Conservation (phyloP, 805 yeast species). For the Ascoidea rubescens region DNA sequence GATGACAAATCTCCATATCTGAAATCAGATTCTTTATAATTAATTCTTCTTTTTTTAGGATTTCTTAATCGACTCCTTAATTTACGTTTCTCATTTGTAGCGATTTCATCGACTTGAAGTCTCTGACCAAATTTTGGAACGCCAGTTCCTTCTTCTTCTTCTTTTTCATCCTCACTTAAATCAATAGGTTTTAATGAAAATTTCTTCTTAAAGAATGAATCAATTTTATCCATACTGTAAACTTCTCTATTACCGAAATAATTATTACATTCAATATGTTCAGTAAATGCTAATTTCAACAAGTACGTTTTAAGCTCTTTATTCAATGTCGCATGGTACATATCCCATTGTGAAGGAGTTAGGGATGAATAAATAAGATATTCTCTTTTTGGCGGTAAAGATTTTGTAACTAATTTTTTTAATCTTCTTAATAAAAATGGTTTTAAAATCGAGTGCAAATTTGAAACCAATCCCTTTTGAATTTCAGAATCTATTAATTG, state of each 20-base stretch:
- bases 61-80: neutral
- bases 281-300: constrained; percentile 32
- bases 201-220: constrained; percentile 27
- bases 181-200: constrained; percentile 18
- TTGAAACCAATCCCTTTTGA: constrained; percentile 50
- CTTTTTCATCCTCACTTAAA: constrained; percentile 12
- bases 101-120: neutral
- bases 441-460: constrained; percentile 73
- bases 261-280: constrained; percentile 31
- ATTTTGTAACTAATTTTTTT: constrained; percentile 51
- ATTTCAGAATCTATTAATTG: constrained; percentile 42
- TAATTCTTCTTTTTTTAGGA: constrained; percentile 1
- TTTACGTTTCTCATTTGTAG: constrained; percentile 2
- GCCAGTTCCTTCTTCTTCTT: constrained; percentile 3
- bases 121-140: neutral
- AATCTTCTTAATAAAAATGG: constrained; percentile 80
- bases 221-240: constrained; percentile 18
- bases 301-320: constrained; percentile 30
- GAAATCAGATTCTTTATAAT: constrained; percentile 4
- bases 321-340: constrained; percentile 40
- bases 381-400: constrained; percentile 82
- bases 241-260: constrained; percentile 11
- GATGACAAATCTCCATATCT: constrained; percentile 7
- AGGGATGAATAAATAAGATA: constrained; percentile 66
- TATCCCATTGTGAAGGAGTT: constrained; percentile 44